Base-by-base conservation (phyloP, 129 eudicot genomes). In the Artemisia annua region DNA sequence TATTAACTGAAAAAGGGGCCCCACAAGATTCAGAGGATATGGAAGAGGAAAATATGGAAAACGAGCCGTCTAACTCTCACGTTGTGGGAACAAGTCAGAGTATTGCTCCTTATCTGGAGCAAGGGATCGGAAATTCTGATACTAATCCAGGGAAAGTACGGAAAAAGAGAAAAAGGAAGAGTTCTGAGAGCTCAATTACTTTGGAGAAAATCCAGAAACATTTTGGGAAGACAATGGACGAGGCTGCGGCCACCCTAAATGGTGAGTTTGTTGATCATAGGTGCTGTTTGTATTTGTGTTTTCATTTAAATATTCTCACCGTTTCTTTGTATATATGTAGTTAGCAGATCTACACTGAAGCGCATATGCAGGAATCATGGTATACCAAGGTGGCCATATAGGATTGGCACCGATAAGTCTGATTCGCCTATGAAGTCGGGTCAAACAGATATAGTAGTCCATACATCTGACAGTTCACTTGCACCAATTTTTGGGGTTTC, bases 311-410 rank as follows among this genome's bases (percentile, higher is more conserved):
- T 5, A 59, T 24, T 22, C 15, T 59, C 43, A 59, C 28, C 17
- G 2, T 59, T 11, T 20, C 9, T 59, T 24, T 59, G 16, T 14
- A 16, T 55, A 12, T 24, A 59, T 59, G 43, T 59, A 59, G 65
- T 59, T 59, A 59, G 65, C 65, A 59, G 64, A 58, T 58, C 64
- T 11, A 58, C 64, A 0, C 12, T 58, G 32, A 58, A 58, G 64
- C 64, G 64, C 64, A 22, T 58, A 18, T 58, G 64, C 39, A 59
- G 65, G 43, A 12, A n/a, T 10, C 64, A 3, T 24, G 65, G 64
- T 22, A 59, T 59, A 24, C 43, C 18, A 24, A 22, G 44, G 65
- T 59, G 65, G 65, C 65, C 65, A 24, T 59, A 59, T 59, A 59
- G 28, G 43, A 59, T 5, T 2, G 44, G n/a, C 16, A 32, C 65